Conservation (phyloP, 2,329 filamentous ascomycete genomes). For the Aspergillus sp. region DNA sequence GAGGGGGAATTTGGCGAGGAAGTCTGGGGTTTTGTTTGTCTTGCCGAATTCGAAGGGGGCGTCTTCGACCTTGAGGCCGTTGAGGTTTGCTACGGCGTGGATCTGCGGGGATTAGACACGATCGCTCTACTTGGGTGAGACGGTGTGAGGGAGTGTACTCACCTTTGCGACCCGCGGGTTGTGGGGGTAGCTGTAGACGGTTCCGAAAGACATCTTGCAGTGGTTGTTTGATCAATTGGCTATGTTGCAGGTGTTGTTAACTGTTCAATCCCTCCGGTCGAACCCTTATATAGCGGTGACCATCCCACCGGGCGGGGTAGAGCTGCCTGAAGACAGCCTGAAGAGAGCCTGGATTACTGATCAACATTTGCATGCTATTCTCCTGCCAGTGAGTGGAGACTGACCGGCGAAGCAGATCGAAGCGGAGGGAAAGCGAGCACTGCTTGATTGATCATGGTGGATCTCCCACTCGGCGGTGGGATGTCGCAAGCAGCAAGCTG, state of each 20-base stretch:
- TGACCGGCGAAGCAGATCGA: too few species aligned
- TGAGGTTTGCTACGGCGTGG: constrained; percentile 36
- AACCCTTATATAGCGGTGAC: not conserved
- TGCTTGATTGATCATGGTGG: too few species aligned
- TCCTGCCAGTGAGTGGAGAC: too few species aligned
- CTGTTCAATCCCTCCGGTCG: not conserved
- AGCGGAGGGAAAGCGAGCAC: too few species aligned
- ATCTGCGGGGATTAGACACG: constrained; percentile 13
- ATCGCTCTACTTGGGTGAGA: too few species aligned
- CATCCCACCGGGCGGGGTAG: not conserved
- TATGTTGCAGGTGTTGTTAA: too few species aligned
- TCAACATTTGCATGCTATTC: not conserved
- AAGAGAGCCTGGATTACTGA: not conserved
- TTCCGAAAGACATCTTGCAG: constrained; percentile 20
- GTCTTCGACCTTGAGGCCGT: constrained; percentile 29
- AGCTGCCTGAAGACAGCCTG: too few species aligned
- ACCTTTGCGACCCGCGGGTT: constrained; percentile 25
- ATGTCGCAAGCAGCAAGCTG: too few species aligned
- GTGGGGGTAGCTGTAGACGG: constrained; percentile 20
- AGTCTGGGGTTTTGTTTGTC: constrained; percentile 48
- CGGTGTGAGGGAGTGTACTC: not conserved
- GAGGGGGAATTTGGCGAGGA: constrained; percentile 52
- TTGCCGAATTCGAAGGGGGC: constrained; percentile 44
- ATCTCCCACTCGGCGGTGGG: too few species aligned
- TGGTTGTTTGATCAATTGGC: too few species aligned